phyloP scores from a whole-genome alignment of 371 early-diverging fungal species.

The Umbelopsis sp. region DNA sequence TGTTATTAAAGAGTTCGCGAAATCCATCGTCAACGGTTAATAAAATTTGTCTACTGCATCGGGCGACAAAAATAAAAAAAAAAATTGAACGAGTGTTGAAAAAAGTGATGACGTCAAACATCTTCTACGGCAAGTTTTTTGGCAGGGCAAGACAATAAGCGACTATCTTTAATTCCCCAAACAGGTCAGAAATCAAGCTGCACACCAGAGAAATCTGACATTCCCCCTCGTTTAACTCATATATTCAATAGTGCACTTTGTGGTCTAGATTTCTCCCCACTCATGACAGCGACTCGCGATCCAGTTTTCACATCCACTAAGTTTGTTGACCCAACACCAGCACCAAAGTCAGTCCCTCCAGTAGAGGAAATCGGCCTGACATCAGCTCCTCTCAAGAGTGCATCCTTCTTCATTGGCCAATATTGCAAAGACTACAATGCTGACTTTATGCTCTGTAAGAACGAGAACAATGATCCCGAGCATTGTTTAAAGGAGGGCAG shows the following conservation, averaged over 20 bases:
- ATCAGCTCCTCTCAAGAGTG: constrained; percentile 92
- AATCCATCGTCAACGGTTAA: not conserved
- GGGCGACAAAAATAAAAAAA: not conserved
- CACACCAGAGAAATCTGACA: not conserved
- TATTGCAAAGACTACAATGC: constrained; percentile 93
- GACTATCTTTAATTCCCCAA: not conserved
- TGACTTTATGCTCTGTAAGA: constrained; percentile 97
- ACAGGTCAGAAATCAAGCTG: constrained; percentile 3
- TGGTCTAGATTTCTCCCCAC: constrained; percentile 10
- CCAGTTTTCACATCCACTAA: constrained; percentile 40
- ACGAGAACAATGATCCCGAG: constrained; percentile 85
- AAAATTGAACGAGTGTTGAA: not conserved
- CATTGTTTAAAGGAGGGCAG: constrained; percentile 94
- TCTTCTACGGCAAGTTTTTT: constrained; percentile 5
- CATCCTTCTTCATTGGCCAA: constrained; percentile 87
- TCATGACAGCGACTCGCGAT: constrained; percentile 43
- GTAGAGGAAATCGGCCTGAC: constrained; percentile 92
- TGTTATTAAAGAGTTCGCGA: constrained; percentile 26
- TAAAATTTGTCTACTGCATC: not conserved
- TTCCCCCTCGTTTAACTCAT: not conserved
- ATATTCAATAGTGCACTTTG: not conserved
- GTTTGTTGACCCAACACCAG: constrained; percentile 78
- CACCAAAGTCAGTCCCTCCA: constrained; percentile 66
- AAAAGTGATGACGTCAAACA: constrained; percentile 8
- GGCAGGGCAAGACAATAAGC: constrained; percentile 1